These are phyloP conservation scores for Trichoderma simmonsii DNA, from an alignment of 2,329 filamentous ascomycete species.

Conservation along the genomic window DNA sequence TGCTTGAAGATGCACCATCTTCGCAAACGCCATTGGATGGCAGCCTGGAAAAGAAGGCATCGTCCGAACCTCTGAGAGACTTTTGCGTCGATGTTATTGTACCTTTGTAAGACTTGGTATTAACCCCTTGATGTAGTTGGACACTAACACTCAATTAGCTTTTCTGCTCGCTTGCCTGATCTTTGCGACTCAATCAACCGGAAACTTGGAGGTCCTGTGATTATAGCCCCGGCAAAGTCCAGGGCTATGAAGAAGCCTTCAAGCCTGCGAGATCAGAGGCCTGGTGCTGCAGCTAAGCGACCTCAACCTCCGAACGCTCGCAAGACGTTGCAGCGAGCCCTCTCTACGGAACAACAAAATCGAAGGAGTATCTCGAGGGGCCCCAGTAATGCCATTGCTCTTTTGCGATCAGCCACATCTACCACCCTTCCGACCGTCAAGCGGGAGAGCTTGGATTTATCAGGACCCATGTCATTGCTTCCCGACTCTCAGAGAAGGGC, in stretches of 20 bases:
- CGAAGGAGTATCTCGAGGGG: slow-evolving; percentile 54
- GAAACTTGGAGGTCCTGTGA: slow-evolving; percentile 70
- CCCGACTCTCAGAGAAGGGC: slow-evolving; percentile 37
- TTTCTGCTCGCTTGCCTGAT: slow-evolving; percentile 71
- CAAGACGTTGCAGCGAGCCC: slow-evolving; percentile 59
- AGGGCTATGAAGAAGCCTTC: slow-evolving; percentile 44
- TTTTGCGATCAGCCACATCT: slow-evolving; percentile 67
- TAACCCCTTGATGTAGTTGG: background rate
- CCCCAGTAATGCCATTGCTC: slow-evolving; percentile 56
- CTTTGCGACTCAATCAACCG: slow-evolving; percentile 68
- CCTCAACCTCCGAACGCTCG: slow-evolving; percentile 39
- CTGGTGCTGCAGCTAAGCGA: slow-evolving; percentile 52
- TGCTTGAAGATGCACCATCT: slow-evolving; percentile 49
- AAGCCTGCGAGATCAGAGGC: slow-evolving; percentile 45
- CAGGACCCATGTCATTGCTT: slow-evolving; percentile 31
- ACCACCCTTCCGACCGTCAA: slow-evolving; percentile 60
- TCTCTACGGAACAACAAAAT: slow-evolving; percentile 56
- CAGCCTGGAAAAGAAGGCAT: slow-evolving; percentile 39
- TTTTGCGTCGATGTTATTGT: slow-evolving; percentile 80
- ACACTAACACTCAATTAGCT: slow-evolving; percentile 50
- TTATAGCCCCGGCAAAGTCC: slow-evolving; percentile 53
- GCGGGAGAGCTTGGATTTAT: slow-evolving; percentile 64
- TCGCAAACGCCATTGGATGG: slow-evolving; percentile 32
- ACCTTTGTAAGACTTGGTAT: slow-evolving; percentile 59
- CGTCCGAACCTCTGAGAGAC: slow-evolving; percentile 64